Base-by-base conservation (phyloP, 1,139 yeast genomes). In the Hemisphaericaspora lyxosophila region DNA sequence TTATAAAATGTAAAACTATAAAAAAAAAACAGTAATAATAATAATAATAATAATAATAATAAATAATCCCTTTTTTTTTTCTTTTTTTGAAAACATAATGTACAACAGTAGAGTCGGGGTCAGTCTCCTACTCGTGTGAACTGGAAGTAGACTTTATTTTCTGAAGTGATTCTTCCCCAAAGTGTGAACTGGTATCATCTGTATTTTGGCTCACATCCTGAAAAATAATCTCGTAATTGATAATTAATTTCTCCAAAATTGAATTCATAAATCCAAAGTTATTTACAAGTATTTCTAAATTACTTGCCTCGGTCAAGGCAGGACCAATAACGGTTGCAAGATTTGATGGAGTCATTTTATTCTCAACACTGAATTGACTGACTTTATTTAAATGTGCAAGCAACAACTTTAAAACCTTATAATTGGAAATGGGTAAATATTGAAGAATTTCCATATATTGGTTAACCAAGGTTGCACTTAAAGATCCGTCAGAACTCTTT, bases 281-380 rank as follows among this genome's bases (percentile, higher is more conserved):
- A 42, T 66, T 67, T 30, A 73, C 66, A 49, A 74, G 60, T n/a
- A 70, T 58, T 22, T 72, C 77, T 39, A 78, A 69, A 32, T 59
- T 63, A 47, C 78, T 69, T n/a, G 81, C 79, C 47, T 78, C 83
- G 3, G 80, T 75, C 39, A 78, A 67, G 4, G 81, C 78, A 2
- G 82, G 82, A 0, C 82, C 82, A 45, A 78, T 68, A 15, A 86
- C 95, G 41, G 89, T 86, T 8, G 95, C 92, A 52, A 86, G 64
- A 54, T 86, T 86, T 7, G 85, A 82, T 4, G 89, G 75, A 43
- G 82, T 85, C 95, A 86, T 86, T 53, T 81, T 78, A 62, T 86
- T 86, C 30, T 62, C 61, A n/a, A 71, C 80, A 37, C 82, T 78
- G 52, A 75, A 75, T 42, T 65, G 67, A 34, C 81, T 76, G 7